Evolutionary conservation across 2,329 filamentous ascomycete genomes (phyloP).

Genomic region (Calonectria pseudoturangicola): DNA sequence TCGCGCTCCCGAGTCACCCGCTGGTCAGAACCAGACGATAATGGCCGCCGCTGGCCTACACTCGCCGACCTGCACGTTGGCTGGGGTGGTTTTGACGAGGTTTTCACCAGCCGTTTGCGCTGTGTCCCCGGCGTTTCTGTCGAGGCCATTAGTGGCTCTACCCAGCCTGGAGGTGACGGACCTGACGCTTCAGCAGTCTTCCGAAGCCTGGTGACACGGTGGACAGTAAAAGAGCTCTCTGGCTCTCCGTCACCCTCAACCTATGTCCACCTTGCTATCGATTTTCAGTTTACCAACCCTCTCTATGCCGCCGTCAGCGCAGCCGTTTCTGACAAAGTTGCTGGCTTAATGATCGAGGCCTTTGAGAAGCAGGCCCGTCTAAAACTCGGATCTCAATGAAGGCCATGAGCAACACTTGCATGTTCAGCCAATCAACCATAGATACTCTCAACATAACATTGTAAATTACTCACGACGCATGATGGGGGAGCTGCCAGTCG

Average conservation of each 20-base stretch:
- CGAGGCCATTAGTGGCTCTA: conserved; percentile 82
- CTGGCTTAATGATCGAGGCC: conserved; percentile 91
- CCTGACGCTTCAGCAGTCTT: conserved; percentile 72
- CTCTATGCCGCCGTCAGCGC: conserved; percentile 88
- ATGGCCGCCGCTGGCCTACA: conserved; percentile 77
- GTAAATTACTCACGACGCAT: conserved; percentile 28
- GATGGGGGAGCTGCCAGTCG: neutral
- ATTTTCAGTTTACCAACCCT: conserved; percentile 92
- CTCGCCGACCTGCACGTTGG: conserved; percentile 88
- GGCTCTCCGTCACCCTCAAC: conserved; percentile 66
- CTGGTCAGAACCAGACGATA: conserved; percentile 76
- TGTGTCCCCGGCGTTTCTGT: conserved; percentile 84
- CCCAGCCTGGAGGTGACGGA: conserved; percentile 66
- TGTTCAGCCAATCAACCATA: neutral
- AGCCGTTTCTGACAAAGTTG: conserved; percentile 88
- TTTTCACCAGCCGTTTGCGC: conserved; percentile 86
- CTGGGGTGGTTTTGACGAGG: conserved; percentile 88
- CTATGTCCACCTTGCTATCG: conserved; percentile 84
- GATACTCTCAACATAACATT: conserved; percentile 1
- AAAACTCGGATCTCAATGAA: conserved; percentile 52
- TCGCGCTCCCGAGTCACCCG: conserved; percentile 83
- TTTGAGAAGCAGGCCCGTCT: conserved; percentile 88
- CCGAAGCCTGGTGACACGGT: conserved; percentile 81
- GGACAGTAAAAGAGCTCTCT: conserved; percentile 74
- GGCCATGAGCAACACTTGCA: conserved; percentile 34